Base-by-base conservation (phyloP, 805 yeast species). In the Nakazawaea sp. region DNA sequence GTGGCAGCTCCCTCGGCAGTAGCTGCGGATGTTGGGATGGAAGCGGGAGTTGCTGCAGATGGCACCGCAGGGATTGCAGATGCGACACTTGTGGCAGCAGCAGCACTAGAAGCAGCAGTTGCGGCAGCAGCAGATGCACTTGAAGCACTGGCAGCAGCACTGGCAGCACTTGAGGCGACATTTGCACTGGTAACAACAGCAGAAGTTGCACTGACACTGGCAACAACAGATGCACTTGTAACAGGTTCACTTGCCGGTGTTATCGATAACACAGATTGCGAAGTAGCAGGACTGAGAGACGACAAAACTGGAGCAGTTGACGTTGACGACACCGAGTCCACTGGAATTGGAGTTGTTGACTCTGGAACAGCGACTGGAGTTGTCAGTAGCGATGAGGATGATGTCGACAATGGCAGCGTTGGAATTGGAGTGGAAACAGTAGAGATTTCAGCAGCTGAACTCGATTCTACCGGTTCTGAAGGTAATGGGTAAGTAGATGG, bases 1-100 rank as follows among this genome's bases (percentile, higher is more conserved):
- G 48, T 41, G 9, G 59, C 37, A 39, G 28, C 18, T 40, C 5
- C 21, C 43, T 20, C 4, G n/a, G 36, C n/a, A 36, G 24, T 35
- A 12, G 30, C 20, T 34, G 27, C 21, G 25, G 26, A 9, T 18
- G 34, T 5, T 27, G 36, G 25, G 8, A 31, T 9, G 5, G 6
- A 4, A 16, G 15, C 17, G 9, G 30, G 17, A 23, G 31, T 28
- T 23, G 21, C 24, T 5, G 43, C 16, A 10, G 41, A 18, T 18
- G 32, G 17, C n/a, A 27, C 26, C 12, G 38, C 25, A 7, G 42
- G 7, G 12, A 27, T 17, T 2, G 41, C 26, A 25, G 43, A 18
- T 18, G 35, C 21, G n/a, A 37, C 15, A 13, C 32, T n/a, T 7
- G 44, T 12, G 30, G 45, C 26, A 13, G 17, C 39, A 9, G 32